Base-by-base conservation (phyloP, 2,329 filamentous ascomycete species). In the Botryotinia narcissicola region DNA sequence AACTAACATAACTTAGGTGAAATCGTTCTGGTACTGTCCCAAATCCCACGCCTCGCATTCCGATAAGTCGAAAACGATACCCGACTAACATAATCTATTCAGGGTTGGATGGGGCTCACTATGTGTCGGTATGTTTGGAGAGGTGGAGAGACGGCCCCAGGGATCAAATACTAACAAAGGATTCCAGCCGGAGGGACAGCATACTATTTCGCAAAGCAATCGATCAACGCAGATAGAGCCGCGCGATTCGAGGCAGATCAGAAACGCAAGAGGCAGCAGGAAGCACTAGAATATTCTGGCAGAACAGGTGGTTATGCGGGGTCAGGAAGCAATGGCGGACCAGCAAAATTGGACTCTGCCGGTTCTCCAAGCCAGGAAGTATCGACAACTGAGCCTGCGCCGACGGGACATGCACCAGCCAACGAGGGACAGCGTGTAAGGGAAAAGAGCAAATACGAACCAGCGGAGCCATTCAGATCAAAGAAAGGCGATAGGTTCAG, bases 151-250 rank as follows among this genome's bases (percentile, higher is more conserved):
- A 29, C 46, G 25, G 42, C 42, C 42, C 57, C 74, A 63, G 80
- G 69, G 14, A 64, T 63, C 29, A n/a, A 42, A 40, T 69, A 35
- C 71, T 73, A 20, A 73, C 46, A 32, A 51, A 46, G 25, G 54
- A 35, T 54, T 67, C 75, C 80, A 94, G 94, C 95, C 78, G 96
- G 95, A 81, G 96, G 90, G 77, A 93, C 92, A 76, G 94, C 95
- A 80, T 99, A 98, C 87, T 94, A 93, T 86, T 97, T 98, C 82
- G 96, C 96, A 76, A 99, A 99, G 87, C 88, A 90, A 81, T 91
- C 91, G 82, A 97, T 99, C 87, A 97, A 98, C 82, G 93, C 93
- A 78, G 94, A 98, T 83, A 93, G 95, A 76, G 87, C 89, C 75
- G 85, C 89, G 75, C 90, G 93, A 79, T 89, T 92, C 77, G 90